Percentiles rank a stretch among this genome's conserved stretches.
phyloP scores from a whole-genome alignment of 2,329 filamentous ascomycete species.

The Xylariaceae sp. region DNA sequence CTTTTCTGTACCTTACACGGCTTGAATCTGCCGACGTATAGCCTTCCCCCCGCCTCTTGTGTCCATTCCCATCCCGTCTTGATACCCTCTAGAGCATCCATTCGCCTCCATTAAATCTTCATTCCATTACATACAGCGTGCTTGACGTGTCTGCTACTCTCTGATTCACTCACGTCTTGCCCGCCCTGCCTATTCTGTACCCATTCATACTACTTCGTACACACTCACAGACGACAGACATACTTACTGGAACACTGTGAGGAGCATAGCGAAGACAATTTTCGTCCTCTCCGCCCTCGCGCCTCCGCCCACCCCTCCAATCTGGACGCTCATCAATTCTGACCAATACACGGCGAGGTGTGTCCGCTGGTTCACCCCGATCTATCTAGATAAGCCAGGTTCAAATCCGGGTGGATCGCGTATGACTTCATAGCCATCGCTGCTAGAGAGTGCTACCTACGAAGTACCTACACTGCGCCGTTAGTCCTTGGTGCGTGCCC shows the following conservation, averaged over 20 bases:
- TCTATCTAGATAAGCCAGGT: constrained; percentile 17
- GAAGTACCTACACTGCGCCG: too few species aligned
- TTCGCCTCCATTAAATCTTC: too few species aligned
- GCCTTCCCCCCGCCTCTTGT: background rate
- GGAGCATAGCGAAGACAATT: background rate
- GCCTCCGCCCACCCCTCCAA: background rate
- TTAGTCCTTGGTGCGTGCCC: background rate
- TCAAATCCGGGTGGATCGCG: constrained; percentile 19
- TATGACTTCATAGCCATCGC: constrained; percentile 26
- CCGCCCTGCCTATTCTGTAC: background rate
- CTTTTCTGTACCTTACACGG: background rate
- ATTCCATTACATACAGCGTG: too few species aligned
- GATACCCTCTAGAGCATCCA: background rate
- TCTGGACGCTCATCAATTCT: background rate
- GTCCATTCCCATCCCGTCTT: background rate
- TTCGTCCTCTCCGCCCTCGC: background rate
- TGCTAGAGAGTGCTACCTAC: background rate
- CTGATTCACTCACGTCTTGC: background rate
- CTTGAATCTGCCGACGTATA: background rate
- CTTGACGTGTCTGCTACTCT: background rate
- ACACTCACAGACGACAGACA: background rate
- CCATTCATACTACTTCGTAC: background rate
- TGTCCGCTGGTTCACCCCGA: background rate
- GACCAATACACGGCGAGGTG: background rate
- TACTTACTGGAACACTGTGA: background rate